A percentile compares a stretch with the other conserved stretches of the same genome.
Evolutionary conservation across 1,284 basidiomycete genomes (phyloP).

Genomic region (Termitomyces sp.): DNA sequence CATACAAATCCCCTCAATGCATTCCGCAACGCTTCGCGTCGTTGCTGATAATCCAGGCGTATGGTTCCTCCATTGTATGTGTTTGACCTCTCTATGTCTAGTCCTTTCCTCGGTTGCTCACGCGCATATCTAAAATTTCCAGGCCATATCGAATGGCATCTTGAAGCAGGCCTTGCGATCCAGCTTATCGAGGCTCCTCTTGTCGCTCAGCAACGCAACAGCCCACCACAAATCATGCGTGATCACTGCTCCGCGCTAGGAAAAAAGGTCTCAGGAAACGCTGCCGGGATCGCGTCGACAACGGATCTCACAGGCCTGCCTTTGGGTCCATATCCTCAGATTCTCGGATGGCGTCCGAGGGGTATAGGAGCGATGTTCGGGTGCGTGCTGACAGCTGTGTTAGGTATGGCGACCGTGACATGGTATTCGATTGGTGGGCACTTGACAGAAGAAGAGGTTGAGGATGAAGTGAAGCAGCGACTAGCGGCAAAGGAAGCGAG

Average conservation of each 20-base stretch:
- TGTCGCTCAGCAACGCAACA: conserved; percentile 45
- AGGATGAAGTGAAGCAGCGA: conserved; percentile 55
- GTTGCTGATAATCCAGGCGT: conserved; percentile 79
- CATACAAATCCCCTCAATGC: conserved; percentile 55
- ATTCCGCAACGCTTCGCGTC: conserved; percentile 63
- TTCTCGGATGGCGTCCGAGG: conserved; percentile 73
- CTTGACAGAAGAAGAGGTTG: conserved; percentile 73
- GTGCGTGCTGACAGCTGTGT: conserved; percentile 70
- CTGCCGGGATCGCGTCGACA: conserved; percentile 62
- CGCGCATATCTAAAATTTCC: not conserved
- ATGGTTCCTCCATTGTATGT: conserved; percentile 75
- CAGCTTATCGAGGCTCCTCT: conserved; percentile 75
- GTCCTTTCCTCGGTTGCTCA: not conserved
- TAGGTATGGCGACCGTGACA: conserved; percentile 76
- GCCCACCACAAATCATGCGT: conserved; percentile 48
- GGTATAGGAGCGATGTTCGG: conserved; percentile 84
- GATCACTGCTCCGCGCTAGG: conserved; percentile 71
- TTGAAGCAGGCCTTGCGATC: conserved; percentile 74
- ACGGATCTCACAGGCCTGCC: conserved; percentile 61
- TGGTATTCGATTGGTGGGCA: conserved; percentile 76
- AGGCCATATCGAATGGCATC: conserved; percentile 83
- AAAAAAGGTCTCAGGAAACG: conserved; percentile 69
- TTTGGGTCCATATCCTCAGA: conserved; percentile 65
- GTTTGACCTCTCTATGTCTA: not conserved
- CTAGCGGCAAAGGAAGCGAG: conserved; percentile 51